Percentiles rank a stretch among this genome's conserved stretches.
These are phyloP conservation scores for Magnusiomyces magnusii DNA, from an alignment of 1,139 yeast species.

Conservation along the genomic window DNA sequence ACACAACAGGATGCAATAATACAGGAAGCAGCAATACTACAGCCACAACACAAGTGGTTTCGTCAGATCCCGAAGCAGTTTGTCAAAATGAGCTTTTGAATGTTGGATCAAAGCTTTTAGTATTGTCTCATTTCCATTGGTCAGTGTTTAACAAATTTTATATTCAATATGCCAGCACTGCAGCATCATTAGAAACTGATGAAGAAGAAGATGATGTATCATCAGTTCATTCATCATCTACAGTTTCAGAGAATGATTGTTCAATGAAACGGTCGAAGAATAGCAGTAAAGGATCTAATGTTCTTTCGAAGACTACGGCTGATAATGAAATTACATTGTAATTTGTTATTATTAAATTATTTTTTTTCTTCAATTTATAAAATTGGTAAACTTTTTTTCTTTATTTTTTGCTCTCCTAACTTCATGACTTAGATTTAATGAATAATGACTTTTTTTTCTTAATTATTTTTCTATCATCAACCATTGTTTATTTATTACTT, in stretches of 20 bases:
- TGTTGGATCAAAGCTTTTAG: conserved; percentile 42
- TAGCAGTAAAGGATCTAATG: conserved; percentile 1
- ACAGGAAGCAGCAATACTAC: no score
- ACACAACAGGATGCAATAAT: no score
- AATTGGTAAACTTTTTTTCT: no score
- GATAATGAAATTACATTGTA: conserved; percentile 11
- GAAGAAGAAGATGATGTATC: conserved; percentile 4
- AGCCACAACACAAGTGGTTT: not conserved
- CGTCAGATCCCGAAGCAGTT: conserved; percentile 1
- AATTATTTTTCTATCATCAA: no score
- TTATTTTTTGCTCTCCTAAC: no score
- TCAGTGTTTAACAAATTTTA: conserved; percentile 50
- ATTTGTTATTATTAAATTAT: not conserved
- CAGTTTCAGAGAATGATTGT: not conserved
- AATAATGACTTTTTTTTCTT: no score
- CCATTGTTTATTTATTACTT: no score
- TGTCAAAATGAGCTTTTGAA: conserved; percentile 8
- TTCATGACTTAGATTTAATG: no score
- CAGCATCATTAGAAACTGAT: not conserved
- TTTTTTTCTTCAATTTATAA: no score
- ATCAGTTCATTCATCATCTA: not conserved
- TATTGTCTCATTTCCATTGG: conserved; percentile 65
- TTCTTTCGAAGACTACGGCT: not conserved
- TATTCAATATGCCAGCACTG: conserved; percentile 20
- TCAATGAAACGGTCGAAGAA: not conserved